phyloP scores from a whole-genome alignment of 108 stramenopile genomes.

The Mediolabrus comicus region DNA sequence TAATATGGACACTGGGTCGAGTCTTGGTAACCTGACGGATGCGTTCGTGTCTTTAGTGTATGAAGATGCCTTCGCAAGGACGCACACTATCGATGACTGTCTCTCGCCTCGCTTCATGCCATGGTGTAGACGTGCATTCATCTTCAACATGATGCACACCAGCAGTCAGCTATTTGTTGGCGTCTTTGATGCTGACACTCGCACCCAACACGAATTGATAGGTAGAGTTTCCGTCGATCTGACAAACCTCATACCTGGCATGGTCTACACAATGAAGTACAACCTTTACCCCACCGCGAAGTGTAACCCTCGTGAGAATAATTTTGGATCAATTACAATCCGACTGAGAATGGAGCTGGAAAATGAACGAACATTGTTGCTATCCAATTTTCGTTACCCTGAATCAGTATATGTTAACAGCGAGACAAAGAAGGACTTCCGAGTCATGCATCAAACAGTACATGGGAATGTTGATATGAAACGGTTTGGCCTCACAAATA shows the following conservation, averaged over 20 bases:
- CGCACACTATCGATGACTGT: slow-evolving; percentile 77
- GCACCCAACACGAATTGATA: slow-evolving; percentile 66
- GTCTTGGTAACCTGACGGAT: slow-evolving; percentile 76
- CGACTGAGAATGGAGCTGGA: slow-evolving; percentile 61
- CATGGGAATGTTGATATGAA: slow-evolving; percentile 57
- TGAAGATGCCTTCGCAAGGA: slow-evolving; percentile 69
- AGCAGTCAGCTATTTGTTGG: slow-evolving; percentile 63
- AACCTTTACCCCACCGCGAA: slow-evolving; percentile 51
- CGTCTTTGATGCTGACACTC: slow-evolving; percentile 67
- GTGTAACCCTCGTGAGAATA: slow-evolving; percentile 25
- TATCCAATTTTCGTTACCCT: slow-evolving; percentile 54
- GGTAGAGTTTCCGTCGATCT: slow-evolving; percentile 74
- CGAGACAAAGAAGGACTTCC: slow-evolving; percentile 61
- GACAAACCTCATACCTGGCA: slow-evolving; percentile 60
- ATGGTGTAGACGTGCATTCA: slow-evolving; percentile 80
- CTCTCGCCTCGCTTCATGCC: slow-evolving; percentile 74
- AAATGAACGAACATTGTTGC: slow-evolving; percentile 52
- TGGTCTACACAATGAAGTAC: slow-evolving; percentile 67
- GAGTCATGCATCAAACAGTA: slow-evolving; percentile 59
- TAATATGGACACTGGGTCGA: slow-evolving; percentile 60
- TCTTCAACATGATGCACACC: slow-evolving; percentile 68
- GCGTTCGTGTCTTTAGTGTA: slow-evolving; percentile 73
- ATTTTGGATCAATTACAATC: slow-evolving; percentile 32
- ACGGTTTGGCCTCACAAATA: slow-evolving; percentile 20
- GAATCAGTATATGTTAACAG: slow-evolving; percentile 63